Evolutionary conservation across 2,329 filamentous ascomycete species (phyloP).

Genomic region (Pleochaeta shiraiana): DNA sequence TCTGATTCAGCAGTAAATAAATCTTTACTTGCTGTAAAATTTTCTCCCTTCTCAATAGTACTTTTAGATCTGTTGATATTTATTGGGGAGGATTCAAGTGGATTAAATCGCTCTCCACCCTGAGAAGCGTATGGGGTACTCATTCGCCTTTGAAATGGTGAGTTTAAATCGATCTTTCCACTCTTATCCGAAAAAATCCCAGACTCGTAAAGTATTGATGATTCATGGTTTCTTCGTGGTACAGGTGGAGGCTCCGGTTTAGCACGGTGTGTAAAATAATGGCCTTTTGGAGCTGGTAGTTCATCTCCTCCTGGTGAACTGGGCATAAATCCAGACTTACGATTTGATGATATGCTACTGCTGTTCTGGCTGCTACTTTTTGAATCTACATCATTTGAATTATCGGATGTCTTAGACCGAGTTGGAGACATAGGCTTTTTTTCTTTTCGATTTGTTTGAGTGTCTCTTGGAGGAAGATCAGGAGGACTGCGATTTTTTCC

Average conservation of each 20-base stretch:
- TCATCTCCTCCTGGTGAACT: slow-evolving; percentile 17
- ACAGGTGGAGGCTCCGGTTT: slow-evolving; percentile 11
- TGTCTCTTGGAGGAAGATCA: slow-evolving; percentile 11
- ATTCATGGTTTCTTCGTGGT: slow-evolving; percentile 10
- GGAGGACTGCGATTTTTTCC: slow-evolving; percentile 9
- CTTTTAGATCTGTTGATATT: slow-evolving; percentile 17
- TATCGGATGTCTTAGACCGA: slow-evolving; percentile 7
- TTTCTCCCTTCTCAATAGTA: slow-evolving; percentile 9
- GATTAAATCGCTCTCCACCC: slow-evolving; percentile 35
- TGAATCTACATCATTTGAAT: slow-evolving; percentile 1
- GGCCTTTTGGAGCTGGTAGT: slow-evolving; percentile 15
- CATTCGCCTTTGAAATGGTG: slow-evolving; percentile 27
- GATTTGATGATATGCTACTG: slow-evolving; percentile 10
- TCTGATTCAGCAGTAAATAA: background rate
- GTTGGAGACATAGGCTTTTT: slow-evolving; percentile 8
- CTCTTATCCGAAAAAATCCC: background rate
- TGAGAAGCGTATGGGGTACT: slow-evolving; percentile 34
- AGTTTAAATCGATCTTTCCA: slow-evolving; percentile 18
- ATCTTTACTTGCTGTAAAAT: background rate
- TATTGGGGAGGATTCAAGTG: slow-evolving; percentile 25
- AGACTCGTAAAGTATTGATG: slow-evolving; percentile 4
- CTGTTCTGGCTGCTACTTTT: slow-evolving; percentile 10
- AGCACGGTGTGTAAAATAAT: slow-evolving; percentile 15
- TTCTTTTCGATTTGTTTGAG: slow-evolving; percentile 11
- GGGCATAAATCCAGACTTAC: slow-evolving; percentile 16